Evolutionary conservation across 225 moss, liverwort and hornwort species (phyloP).

Genomic region (Antitrichia curtipendula): DNA sequence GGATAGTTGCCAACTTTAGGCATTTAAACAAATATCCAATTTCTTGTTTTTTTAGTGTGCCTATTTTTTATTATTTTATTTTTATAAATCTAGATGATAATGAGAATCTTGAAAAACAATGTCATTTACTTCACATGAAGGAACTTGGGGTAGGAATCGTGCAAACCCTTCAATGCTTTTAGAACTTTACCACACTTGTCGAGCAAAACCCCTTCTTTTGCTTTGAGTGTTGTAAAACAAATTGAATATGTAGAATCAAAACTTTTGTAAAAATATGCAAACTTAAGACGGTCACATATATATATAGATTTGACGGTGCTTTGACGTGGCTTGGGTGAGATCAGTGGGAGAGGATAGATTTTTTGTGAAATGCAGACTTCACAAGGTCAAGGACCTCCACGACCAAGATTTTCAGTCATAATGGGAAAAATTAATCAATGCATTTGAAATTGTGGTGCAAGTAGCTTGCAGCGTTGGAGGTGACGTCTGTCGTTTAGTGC

Average conservation of each 20-base stretch:
- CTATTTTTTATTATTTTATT: neutral
- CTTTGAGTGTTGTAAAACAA: accelerated
- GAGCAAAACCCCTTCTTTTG: neutral
- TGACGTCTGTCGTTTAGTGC: neutral
- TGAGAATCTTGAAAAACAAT: neutral
- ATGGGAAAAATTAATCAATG: neutral
- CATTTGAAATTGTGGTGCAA: neutral
- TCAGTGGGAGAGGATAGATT: neutral
- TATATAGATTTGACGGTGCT: neutral
- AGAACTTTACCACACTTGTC: neutral
- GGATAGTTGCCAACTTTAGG: accelerated
- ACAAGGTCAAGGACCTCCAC: neutral
- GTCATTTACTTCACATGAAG: too few relatives aligned
- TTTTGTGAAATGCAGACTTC: neutral
- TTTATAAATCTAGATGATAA: neutral
- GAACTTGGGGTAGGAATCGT: too few relatives aligned
- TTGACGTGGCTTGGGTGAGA: neutral
- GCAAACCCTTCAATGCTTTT: neutral
- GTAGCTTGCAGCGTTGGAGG: neutral
- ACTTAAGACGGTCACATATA: too few relatives aligned
- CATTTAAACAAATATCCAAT: neutral
- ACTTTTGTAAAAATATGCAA: too few relatives aligned
- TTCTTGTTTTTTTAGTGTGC: neutral
- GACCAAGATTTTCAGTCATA: neutral
- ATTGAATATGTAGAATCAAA: too few relatives aligned